Evolutionary conservation across 495 filamentous ascomycete genomes (phyloP).

Genomic region (Xylaria cubensis): DNA sequence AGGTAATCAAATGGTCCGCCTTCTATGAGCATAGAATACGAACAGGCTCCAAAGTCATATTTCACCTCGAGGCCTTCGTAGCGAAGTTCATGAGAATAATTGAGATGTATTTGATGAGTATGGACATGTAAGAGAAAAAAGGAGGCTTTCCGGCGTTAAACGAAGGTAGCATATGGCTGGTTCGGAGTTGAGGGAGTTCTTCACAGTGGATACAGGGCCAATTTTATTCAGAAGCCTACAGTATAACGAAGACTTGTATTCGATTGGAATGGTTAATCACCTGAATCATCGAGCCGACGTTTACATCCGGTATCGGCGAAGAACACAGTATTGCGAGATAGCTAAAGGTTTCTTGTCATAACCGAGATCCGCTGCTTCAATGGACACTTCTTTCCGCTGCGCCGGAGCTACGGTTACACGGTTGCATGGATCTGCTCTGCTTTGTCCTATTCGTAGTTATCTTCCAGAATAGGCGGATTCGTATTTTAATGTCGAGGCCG

Average conservation of each 20-base stretch:
- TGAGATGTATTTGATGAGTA: slow-evolving; percentile 91
- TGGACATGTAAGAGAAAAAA: slow-evolving; percentile 63
- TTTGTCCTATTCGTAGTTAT: neutral
- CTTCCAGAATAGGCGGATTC: neutral
- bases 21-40: slow-evolving; percentile 96
- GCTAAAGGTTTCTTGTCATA: slow-evolving; percentile 4
- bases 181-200: slow-evolving; percentile 24
- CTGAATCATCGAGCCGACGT: neutral
- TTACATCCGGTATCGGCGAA: slow-evolving; percentile 24
- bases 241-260: neutral
- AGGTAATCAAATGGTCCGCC: slow-evolving; percentile 93
- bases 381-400: slow-evolving; percentile 4
- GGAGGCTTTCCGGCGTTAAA: neutral
- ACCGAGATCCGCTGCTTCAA: slow-evolving; percentile 19
- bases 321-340: neutral
- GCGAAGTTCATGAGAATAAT: slow-evolving; percentile 97
- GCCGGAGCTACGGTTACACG: neutral
- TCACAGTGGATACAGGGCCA: slow-evolving; percentile 17
- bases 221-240: slow-evolving; percentile 3
- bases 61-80: slow-evolving; percentile 97
- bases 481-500: neutral
- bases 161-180: neutral
- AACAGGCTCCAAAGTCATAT: slow-evolving; percentile 92
- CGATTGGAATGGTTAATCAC: neutral
- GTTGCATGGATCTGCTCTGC: neutral